Evolutionary conservation across 2,329 filamentous ascomycete species (phyloP), one percentile per base, ranked within the genome.

Genomic region (Aspergillus oerlinghausenensis): DNA sequence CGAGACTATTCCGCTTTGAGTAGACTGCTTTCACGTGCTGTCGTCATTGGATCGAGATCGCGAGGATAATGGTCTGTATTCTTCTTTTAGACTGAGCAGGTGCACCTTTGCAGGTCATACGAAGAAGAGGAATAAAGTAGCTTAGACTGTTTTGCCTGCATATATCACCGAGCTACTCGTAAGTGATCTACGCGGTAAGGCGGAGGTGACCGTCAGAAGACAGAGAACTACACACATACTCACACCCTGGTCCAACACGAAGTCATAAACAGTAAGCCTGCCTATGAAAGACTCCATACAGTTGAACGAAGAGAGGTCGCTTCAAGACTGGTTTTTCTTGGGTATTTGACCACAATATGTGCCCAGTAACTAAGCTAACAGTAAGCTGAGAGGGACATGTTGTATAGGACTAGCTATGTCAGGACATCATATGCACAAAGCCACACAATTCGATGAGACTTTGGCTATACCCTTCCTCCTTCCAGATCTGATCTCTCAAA

Each of bases 401-500:
- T 17, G 14, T 38, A 35, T 38, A 38, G 14, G 14, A 38, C 14
- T 38, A 6, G 6, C 5, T 17, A 35, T 38, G 32, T 38, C 25
- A 45, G 50, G 50, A 5, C 42, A 42, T 28, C 42, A 52, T 49
- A 21, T 35, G 23, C 28, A n/a, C 14, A 45, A 29, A 25, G 21
- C 17, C 17, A 40, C 25, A 19, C 8, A 10, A 9, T 17, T 4
- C 8, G 4, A 11, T 9, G 19, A 21, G 10, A 4, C 21, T 23
- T 47, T 56, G 47, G n/a, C 48, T 55, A 57, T 57, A 52, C 55
- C 53, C 54, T 54, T 49, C 53, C 57, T 57, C 56, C 55, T 26
- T 54, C 51, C 40, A 53, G 35, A 19, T 56, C 51, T 32, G 25
- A 29, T 35, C 53, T 60, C 52, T 70, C 66, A 57, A 80, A 80